phyloP scores from a whole-genome alignment of 2,329 filamentous ascomycete genomes.

The Diaporthe citri region DNA sequence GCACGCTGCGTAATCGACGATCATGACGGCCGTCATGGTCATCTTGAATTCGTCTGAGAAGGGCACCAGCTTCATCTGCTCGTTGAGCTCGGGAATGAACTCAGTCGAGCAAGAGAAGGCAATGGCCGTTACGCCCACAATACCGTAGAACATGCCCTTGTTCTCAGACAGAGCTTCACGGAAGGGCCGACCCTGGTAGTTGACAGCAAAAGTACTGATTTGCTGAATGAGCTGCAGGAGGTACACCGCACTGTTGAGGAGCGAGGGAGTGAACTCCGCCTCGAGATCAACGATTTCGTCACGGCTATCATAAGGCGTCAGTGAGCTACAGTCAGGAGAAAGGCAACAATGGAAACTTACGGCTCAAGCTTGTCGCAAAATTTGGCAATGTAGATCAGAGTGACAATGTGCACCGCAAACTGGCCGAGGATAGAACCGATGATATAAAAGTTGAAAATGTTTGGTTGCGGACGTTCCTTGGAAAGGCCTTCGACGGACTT shows the following conservation, averaged over 20 bases:
- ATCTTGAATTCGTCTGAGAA: slow-evolving; percentile 91
- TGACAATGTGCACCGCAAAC: slow-evolving; percentile 95
- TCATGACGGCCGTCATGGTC: slow-evolving; percentile 87
- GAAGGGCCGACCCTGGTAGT: slow-evolving; percentile 99
- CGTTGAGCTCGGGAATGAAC: slow-evolving; percentile 94
- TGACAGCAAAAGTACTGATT: slow-evolving; percentile 98
- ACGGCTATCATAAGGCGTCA: slow-evolving; percentile 55
- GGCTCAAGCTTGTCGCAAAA: slow-evolving; percentile 89
- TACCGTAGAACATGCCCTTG: slow-evolving; percentile 97
- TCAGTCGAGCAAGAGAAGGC: slow-evolving; percentile 96
- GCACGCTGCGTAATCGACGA: slow-evolving; percentile 88
- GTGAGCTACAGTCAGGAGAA: slow-evolving; percentile 21
- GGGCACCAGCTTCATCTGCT: slow-evolving; percentile 90
- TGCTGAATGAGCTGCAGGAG: slow-evolving; percentile 98
- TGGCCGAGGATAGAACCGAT: slow-evolving; percentile 97
- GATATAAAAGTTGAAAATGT: slow-evolving; percentile 99
- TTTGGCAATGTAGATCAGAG: slow-evolving; percentile 92
- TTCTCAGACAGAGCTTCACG: slow-evolving; percentile 96
- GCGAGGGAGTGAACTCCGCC: slow-evolving; percentile 91
- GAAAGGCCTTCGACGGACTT: slow-evolving; percentile 95
- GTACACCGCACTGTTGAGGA: slow-evolving; percentile 97
- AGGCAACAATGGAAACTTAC: slow-evolving; percentile 64
- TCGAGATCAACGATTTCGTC: slow-evolving; percentile 83
- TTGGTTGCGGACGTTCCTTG: slow-evolving; percentile 96
- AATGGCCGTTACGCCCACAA: slow-evolving; percentile 88